Base-by-base conservation (phyloP, 768 basidiomycete species). In the Steccherinum ochraceum region DNA sequence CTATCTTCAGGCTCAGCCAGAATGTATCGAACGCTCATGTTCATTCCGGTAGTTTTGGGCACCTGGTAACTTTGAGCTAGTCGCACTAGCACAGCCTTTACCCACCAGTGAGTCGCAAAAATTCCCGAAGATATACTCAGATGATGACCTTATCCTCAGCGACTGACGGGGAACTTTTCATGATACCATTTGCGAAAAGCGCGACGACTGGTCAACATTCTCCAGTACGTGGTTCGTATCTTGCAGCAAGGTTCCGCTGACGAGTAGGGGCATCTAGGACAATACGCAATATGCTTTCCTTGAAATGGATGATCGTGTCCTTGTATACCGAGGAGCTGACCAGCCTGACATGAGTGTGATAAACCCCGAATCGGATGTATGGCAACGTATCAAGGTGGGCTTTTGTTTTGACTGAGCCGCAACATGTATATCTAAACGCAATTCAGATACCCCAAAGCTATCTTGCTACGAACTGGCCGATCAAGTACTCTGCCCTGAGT, bases 331-430 rank as follows among this genome's bases (percentile, higher is more conserved):
- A 49, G 94, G 95, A 12, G 92, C 94, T 24, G 95, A 97, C 65
- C 94, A 97, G 64, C 94, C 95, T 4, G 94, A 97, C 64, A 87
- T 96, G 85, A 95, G 92, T 62, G 85, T 99, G 51, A 96, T 98
- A 61, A 97, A 97, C 62, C 93, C 94, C 13, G 93, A 95, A 64
- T 91, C 91, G 3, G 94, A 97, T 61, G 94, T 97, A 16, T 98
- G 95, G 94, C 93, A 98, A 59, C 88, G 89, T 68, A 87, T 97
- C 66, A 95, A 94, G 79, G 92, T 80, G 56, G 46, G 57, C 20
- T 10, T 35, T 10, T 7, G 13, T 20, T 18, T 5, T 30, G 24
- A 5, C 42, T 21, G n/a, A 12, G 44, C 41, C 5, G 21, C 13
- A 3, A 5, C 27, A 23, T 18, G 24, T 40, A 23, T 24, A 47